Evolutionary conservation across 768 basidiomycete genomes (phyloP), one percentile per base, ranked within the genome.

Genomic region (Suillus subaureus): DNA sequence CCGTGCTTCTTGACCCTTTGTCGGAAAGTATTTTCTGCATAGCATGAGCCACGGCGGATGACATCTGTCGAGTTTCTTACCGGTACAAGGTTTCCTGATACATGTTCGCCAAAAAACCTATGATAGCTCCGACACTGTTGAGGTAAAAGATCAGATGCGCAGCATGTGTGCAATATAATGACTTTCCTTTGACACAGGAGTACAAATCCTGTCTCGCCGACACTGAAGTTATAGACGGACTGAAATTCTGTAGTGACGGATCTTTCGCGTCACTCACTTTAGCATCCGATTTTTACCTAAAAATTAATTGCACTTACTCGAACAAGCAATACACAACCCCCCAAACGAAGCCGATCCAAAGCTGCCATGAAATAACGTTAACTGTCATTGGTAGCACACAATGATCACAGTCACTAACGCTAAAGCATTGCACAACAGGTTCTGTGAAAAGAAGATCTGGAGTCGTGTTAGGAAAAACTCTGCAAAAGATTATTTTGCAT

Each of bases 291-390:
- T 40, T 18, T 13, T 37, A 35, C n/a, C 51, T 5, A 55, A 12
- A 6, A 26, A 28, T 11, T 23, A 33, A 35, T 23, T 23, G 23
- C 42, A 56, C 77, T 0, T 70, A 88, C 87, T 85, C 85, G 31
- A 91, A 78, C 64, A 93, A 76, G 61, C 86, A 87, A 69, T 85
- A 94, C 31, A 88, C 74, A 1, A 92, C 83, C 0, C 92, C 92
- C 92, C 92, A 94, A 0, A 84, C 83, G 63, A 93, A 87, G 49
- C 87, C 87, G 35, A 84, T 74, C 89, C 88, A 90, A 15, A 89
- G 66, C 88, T 91, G 71, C 5, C 35, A 42, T 26, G 26, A 61
- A 58, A 12, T 31, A 4, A 56, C 42, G 9, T 28, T 1, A 7
- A 31, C 23, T 40, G 11, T 9, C 3, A 31, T 11, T 16, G n/a